Base-by-base conservation (phyloP, 225 moss, liverwort and hornwort species). In the Ulota crispa region DNA sequence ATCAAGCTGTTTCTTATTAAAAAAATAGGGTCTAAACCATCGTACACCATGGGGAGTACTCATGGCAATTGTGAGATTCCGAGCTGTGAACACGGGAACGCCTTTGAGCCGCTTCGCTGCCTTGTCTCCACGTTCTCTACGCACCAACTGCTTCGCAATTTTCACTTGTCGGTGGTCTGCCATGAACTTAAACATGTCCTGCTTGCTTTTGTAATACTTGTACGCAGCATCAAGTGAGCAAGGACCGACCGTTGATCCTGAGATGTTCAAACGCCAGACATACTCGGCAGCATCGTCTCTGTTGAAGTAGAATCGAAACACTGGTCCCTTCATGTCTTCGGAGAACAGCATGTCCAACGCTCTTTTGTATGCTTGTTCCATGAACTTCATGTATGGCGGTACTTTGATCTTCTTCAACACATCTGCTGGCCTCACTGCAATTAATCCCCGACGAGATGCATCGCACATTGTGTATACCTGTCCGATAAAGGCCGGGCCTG, bases 381-480 rank as follows among this genome's bases (percentile, higher is more conserved):
- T 85, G 85, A 92, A 94, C 23, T 88, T 83, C 87, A 95, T 81
- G 64, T 90, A 92, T 11, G 95, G 93, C 3, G 97, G 93, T 11
- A 93, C 83, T 85, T 89, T 91, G 77, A 84, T 88, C 26, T 93
- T 81, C 83, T 92, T 98, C 61, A 92, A 85, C 55, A 93, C 85
- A 67, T 95, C 93, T 7, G 88, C 84, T 21, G 94, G 95, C 55
- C 95, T 88, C 32, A 98, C 95, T 52, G 95, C 95, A 83, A 98
- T 95, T 47, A 98, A 90, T 7, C 95, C 97, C 68, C 95, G 89
- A 19, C 93, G 87, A 4, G 97, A 90, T 27, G 97, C 88, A 80
- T 98, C 97, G 77, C 97, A 98, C 97, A 98, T 98, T 23, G 97
- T 94, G 76, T 94, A 98, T 19, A 98, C 95, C 87, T 98, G 97